Evolutionary conservation across 2,329 filamentous ascomycete species (phyloP).

Genomic region (Fusarium mangiferae): DNA sequence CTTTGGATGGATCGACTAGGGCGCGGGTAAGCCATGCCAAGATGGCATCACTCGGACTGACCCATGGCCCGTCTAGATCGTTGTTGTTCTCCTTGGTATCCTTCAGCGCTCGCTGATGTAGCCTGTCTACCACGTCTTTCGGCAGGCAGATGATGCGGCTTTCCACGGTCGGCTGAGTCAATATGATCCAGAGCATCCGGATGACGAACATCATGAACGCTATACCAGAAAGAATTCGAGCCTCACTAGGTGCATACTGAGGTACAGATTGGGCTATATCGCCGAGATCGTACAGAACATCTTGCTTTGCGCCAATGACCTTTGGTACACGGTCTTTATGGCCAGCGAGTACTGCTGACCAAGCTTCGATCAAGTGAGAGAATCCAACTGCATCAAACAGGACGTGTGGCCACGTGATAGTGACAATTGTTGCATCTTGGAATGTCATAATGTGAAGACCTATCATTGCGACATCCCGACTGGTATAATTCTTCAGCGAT

Average conservation of each 20-base stretch:
- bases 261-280: fast-evolving
- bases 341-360: not conserved
- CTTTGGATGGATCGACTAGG: fast-evolving
- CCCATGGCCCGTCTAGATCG: not conserved
- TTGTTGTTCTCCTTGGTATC: not conserved
- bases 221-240: not conserved
- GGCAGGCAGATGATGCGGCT: not conserved
- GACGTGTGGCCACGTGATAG: not conserved
- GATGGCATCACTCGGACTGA: not conserved
- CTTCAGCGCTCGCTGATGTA: not conserved
- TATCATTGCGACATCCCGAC: not conserved
- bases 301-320: not conserved
- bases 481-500: not conserved
- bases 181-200: not conserved
- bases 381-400: not conserved
- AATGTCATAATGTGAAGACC: not conserved
- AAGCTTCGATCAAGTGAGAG: not conserved
- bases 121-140: not conserved
- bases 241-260: not conserved
- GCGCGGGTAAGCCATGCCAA: not conserved
- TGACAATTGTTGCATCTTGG: not conserved
- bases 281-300: not conserved
- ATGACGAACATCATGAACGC: not conserved
- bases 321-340: not conserved
- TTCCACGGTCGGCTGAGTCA: not conserved